A percentile compares a stretch with the other conserved stretches of the same genome.
Conservation (phyloP, 2,329 filamentous ascomycete species). For the Trichoderma polysporum region DNA sequence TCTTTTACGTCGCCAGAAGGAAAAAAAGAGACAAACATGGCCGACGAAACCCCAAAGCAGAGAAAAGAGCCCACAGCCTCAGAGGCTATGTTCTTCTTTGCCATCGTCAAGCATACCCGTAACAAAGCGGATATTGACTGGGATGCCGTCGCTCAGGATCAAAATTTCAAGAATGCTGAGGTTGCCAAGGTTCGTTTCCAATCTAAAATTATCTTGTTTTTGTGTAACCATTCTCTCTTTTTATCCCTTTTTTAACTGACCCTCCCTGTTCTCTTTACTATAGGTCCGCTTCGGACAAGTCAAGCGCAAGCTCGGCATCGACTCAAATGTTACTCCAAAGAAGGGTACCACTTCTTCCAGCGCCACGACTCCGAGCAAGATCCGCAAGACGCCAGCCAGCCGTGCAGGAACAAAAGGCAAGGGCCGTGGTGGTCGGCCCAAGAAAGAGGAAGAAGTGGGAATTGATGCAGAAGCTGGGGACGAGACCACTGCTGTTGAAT, state of each 20-base stretch:
- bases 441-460: slow-evolving; percentile 26
- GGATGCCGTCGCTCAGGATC: slow-evolving; percentile 43
- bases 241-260: neutral
- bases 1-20: neutral
- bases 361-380: slow-evolving; percentile 29
- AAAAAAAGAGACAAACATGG: slow-evolving; percentile 28
- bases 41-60: slow-evolving; percentile 30
- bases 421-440: slow-evolving; percentile 23
- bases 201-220: neutral
- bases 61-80: slow-evolving; percentile 40
- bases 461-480: slow-evolving; percentile 23
- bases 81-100: slow-evolving; percentile 47
- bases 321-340: slow-evolving; percentile 24
- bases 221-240: neutral
- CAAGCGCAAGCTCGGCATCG: slow-evolving; percentile 47
- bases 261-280: neutral
- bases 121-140: slow-evolving; percentile 50
- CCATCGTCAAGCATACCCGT: slow-evolving; percentile 44
- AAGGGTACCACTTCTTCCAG: slow-evolving; percentile 27
- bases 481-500: slow-evolving; percentile 9
- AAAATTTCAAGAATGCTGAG: slow-evolving; percentile 45
- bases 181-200: slow-evolving; percentile 43
- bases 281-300: slow-evolving; percentile 52
- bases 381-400: slow-evolving; percentile 32
- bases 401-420: slow-evolving; percentile 29